A percentile compares a stretch with the other conserved stretches of the same genome.
phyloP scores from a whole-genome alignment of 78 protist species.

The Dictyostelium brefeldianum region DNA sequence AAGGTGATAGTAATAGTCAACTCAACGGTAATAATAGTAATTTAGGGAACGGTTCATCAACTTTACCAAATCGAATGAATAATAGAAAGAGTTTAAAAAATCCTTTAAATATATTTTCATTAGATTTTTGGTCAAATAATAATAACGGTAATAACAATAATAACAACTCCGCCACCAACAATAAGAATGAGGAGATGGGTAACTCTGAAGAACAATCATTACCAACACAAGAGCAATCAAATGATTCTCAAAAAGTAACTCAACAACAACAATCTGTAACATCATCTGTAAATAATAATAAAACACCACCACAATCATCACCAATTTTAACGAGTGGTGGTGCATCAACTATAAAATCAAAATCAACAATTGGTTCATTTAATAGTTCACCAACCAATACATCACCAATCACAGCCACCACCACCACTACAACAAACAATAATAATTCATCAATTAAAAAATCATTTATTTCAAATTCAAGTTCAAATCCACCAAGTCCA shows the following conservation, averaged over 20 bases:
- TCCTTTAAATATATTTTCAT: slow-evolving; percentile 33
- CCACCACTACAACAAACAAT: neutral
- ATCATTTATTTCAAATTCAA: slow-evolving; percentile 32
- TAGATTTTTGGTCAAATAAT: slow-evolving; percentile 24
- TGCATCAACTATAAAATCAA: neutral
- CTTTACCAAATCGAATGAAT: slow-evolving; percentile 23
- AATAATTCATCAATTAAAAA: neutral
- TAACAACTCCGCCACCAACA: too few species aligned
- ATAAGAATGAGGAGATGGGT: slow-evolving; percentile 4
- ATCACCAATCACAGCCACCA: neutral
- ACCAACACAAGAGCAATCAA: neutral
- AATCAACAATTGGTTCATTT: neutral
- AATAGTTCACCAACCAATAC: neutral
- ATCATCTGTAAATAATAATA: neutral
- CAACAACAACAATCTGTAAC: slow-evolving; percentile 24
- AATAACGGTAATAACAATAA: too few species aligned
- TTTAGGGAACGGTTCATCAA: neutral
- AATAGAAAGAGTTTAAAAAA: slow-evolving; percentile 51
- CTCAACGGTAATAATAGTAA: too few species aligned
- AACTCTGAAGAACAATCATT: neutral
- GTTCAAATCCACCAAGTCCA: slow-evolving; percentile 6
- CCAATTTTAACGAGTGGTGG: neutral
- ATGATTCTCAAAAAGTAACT: neutral
- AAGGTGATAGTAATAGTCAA: too few species aligned
- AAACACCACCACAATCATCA: slow-evolving; percentile 16